Percentiles rank a stretch among this genome's conserved stretches.
Evolutionary conservation across 139 green algal genomes (phyloP).

Genomic region (Chlorella sp.): DNA sequence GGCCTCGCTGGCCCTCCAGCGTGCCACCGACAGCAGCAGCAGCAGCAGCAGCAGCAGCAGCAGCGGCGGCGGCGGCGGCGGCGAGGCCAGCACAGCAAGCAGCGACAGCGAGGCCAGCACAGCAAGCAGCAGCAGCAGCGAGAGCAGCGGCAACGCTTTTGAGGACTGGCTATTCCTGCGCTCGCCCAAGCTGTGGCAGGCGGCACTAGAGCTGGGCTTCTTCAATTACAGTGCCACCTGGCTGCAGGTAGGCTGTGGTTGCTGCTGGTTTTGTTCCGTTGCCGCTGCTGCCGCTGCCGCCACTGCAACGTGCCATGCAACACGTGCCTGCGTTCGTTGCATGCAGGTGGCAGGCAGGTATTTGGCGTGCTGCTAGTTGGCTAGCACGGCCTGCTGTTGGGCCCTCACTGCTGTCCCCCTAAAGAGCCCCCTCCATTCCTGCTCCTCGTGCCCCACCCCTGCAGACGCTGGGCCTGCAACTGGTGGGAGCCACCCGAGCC

Average conservation of each 20-base stretch:
- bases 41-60: not conserved
- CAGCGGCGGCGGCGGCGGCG: too few relatives aligned
- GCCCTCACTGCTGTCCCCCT: not conserved
- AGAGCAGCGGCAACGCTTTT: not conserved
- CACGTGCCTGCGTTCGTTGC: too few relatives aligned
- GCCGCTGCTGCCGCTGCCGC: not conserved
- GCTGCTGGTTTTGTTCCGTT: not conserved
- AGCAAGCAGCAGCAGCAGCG: not conserved
- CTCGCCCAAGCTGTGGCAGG: slow-evolving; percentile 20
- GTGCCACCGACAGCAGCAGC: not conserved
- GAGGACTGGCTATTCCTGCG: not conserved
- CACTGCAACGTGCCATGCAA: too few relatives aligned
- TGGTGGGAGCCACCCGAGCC: slow-evolving; percentile 40
- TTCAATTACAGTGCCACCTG: slow-evolving; percentile 17
- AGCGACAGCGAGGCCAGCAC: not conserved
- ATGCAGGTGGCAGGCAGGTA: too few relatives aligned
- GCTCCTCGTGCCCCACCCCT: not conserved
- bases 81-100: not conserved
- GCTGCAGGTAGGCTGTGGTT: not conserved
- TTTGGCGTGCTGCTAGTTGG: not conserved
- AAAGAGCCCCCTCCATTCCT: not conserved
- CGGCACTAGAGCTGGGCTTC: slow-evolving; percentile 25
- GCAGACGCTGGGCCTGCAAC: slow-evolving; percentile 40
- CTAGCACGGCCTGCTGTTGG: not conserved
- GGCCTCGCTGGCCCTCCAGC: not conserved